phyloP scores from a whole-genome alignment of 768 basidiomycete genomes.

The Daedaleopsis sinensis region DNA sequence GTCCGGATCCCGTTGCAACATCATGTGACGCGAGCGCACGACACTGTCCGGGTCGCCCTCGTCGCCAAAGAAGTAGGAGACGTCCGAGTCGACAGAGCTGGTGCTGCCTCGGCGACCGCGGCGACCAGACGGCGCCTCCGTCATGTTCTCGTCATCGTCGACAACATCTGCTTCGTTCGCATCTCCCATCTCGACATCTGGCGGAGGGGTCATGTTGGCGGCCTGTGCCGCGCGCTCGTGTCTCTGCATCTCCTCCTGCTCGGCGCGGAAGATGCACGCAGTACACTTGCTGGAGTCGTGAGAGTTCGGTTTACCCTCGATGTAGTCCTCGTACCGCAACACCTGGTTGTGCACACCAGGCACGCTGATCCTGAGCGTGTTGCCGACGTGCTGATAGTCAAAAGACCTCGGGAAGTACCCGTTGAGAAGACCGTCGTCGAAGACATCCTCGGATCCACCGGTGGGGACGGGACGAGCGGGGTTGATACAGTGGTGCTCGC shows the following conservation, averaged over 20 bases:
- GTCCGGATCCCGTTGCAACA: slow-evolving; percentile 25
- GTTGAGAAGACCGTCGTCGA: slow-evolving; percentile 43
- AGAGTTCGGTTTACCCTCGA: slow-evolving; percentile 38
- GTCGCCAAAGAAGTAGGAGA: slow-evolving; percentile 22
- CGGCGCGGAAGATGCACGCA: slow-evolving; percentile 18
- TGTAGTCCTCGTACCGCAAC: slow-evolving; percentile 46
- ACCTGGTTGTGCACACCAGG: slow-evolving; percentile 1
- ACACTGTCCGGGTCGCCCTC: slow-evolving; percentile 19
- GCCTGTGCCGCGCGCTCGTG: slow-evolving; percentile 10
- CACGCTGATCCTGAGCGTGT: slow-evolving; percentile 13
- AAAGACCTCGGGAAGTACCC: slow-evolving; percentile 41
- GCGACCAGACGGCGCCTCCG: not conserved
- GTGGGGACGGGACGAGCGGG: slow-evolving; percentile 37
- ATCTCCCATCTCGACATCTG: slow-evolving; percentile 30
- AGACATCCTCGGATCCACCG: slow-evolving; percentile 24
- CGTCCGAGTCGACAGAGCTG: slow-evolving; percentile 9
- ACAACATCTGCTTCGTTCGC: slow-evolving; percentile 11
- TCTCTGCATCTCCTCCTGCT: slow-evolving; percentile 10
- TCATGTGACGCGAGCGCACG: slow-evolving; percentile 1
- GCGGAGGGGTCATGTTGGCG: slow-evolving; percentile 23
- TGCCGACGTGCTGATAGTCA: slow-evolving; percentile 8
- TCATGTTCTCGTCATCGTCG: slow-evolving; percentile 2
- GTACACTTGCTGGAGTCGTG: slow-evolving; percentile 47
- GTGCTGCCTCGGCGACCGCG: slow-evolving; percentile 5
- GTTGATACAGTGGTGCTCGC: slow-evolving; percentile 55